Percentiles rank a stretch among this genome's conserved stretches.
Evolutionary conservation across 2,329 filamentous ascomycete species (phyloP).

Genomic region (Neophaeococcomyces aloes): DNA sequence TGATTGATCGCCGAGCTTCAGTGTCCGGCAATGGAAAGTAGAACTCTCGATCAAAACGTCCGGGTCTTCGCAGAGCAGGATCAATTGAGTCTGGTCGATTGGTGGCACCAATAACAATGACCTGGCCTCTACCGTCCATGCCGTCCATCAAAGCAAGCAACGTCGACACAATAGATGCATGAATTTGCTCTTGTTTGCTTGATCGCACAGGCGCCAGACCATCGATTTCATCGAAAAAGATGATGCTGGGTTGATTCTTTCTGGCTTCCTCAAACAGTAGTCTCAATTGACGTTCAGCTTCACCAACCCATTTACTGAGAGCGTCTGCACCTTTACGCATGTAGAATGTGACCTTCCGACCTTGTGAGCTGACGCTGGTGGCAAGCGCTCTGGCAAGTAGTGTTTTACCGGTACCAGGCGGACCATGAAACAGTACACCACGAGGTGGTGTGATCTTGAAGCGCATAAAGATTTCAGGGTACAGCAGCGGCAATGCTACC

Average conservation of each 20-base stretch:
- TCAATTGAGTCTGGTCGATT: slow-evolving; percentile 96
- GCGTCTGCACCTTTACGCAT: slow-evolving; percentile 99
- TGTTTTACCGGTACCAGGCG: slow-evolving; percentile 95
- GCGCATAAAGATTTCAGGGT: slow-evolving; percentile 83
- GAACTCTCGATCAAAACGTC: slow-evolving; percentile 93
- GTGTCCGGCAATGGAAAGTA: slow-evolving; percentile 89
- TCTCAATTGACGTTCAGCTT: slow-evolving; percentile 89
- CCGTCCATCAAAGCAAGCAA: slow-evolving; percentile 92
- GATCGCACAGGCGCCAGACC: slow-evolving; percentile 90
- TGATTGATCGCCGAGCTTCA: slow-evolving; percentile 69
- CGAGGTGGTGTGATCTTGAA: slow-evolving; percentile 91
- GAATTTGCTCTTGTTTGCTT: slow-evolving; percentile 97
- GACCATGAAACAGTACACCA: slow-evolving; percentile 92
- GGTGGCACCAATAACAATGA: slow-evolving; percentile 97
- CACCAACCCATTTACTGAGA: slow-evolving; percentile 96
- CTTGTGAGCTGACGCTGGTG: slow-evolving; percentile 77
- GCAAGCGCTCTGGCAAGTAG: slow-evolving; percentile 87
- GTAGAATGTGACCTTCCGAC: slow-evolving; percentile 94
- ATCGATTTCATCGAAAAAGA: slow-evolving; percentile 99
- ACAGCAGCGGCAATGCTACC: slow-evolving; percentile 87
- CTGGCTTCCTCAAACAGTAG: slow-evolving; percentile 91
- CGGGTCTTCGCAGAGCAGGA: slow-evolving; percentile 83
- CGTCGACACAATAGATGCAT: slow-evolving; percentile 93
- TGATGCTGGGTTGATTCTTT: slow-evolving; percentile 94
- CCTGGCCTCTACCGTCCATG: slow-evolving; percentile 95